phyloP scores from a whole-genome alignment of 148 eudicot species.

The Fagopyrum homotropicum region DNA sequence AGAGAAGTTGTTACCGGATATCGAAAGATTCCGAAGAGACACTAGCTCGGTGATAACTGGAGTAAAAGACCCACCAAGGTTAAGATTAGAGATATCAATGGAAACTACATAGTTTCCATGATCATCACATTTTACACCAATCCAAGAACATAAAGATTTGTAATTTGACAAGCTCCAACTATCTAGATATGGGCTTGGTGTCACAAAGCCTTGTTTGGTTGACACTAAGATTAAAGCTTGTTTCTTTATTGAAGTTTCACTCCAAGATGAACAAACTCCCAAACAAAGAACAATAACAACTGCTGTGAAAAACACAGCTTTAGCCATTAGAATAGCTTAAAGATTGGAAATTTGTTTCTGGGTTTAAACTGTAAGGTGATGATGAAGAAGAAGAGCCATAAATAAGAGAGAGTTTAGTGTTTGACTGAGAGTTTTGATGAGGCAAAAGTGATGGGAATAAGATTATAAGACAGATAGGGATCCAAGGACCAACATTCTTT shows the following conservation, averaged over 20 bases:
- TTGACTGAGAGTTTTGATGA: not conserved
- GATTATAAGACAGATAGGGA: conserved; percentile 1
- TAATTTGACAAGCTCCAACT: conserved; percentile 24
- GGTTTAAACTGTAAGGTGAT: not conserved
- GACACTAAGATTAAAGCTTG: conserved; percentile 42
- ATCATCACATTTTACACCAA: conserved; percentile 26
- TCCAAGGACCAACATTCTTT: conserved; percentile 8
- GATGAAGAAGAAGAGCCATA: conserved; percentile 2
- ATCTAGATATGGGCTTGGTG: conserved; percentile 14
- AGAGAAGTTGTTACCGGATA: conserved; percentile 29
- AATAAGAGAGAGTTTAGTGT: not conserved
- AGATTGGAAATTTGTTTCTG: not conserved
- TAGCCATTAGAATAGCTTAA: not conserved
- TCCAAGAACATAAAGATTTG: conserved; percentile 34
- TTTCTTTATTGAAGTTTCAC: conserved; percentile 15
- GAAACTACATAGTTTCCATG: conserved; percentile 19
- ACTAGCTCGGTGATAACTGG: conserved; percentile 30
- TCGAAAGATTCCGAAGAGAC: conserved; percentile 26
- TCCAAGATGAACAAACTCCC: not conserved
- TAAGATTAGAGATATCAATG: conserved; percentile 43
- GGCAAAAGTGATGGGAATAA: not conserved
- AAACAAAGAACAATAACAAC: not conserved
- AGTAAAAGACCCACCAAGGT: conserved; percentile 41
- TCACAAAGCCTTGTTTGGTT: conserved; percentile 31
- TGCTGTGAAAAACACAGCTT: not conserved